Conservation (phyloP, 192 early-diverging fungal species). For the Allomyces arbusculus region DNA sequence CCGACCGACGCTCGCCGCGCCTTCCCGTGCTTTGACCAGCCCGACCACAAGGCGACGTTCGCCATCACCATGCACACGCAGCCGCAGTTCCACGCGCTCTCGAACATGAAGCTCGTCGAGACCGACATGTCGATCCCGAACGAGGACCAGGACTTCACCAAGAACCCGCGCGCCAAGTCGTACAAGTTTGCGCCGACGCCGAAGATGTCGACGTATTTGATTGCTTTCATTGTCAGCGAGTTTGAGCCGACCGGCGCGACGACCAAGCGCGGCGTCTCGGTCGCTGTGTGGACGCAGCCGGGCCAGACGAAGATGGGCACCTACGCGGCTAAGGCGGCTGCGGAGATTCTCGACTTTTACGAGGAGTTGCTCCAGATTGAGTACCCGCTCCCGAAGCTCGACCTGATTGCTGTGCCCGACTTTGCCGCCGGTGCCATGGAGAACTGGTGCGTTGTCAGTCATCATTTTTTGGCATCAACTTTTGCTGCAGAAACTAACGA, state of each 20-base stretch:
- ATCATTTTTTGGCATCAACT: neutral
- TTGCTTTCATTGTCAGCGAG: slow-evolving; percentile 30
- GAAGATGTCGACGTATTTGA: slow-evolving; percentile 5
- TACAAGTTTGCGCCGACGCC: slow-evolving; percentile 7
- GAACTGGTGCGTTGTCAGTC: slow-evolving; percentile 20
- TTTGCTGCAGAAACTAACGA: too few relatives aligned
- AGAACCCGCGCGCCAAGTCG: slow-evolving; percentile 15
- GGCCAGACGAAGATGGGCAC: slow-evolving; percentile 16
- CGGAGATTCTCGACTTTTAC: slow-evolving; percentile 10
- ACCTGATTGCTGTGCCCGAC: slow-evolving; percentile 40
- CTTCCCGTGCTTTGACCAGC: slow-evolving; percentile 18
- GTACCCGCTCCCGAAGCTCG: slow-evolving; percentile 25
- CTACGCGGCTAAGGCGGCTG: slow-evolving; percentile 14
- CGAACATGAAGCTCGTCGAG: slow-evolving; percentile 24
- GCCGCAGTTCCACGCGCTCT: slow-evolving; percentile 17
- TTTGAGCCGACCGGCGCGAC: slow-evolving; percentile 20
- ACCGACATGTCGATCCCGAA: slow-evolving; percentile 8
- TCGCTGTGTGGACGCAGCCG: slow-evolving; percentile 23
- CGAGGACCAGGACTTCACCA: slow-evolving; percentile 13
- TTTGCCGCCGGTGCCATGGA: slow-evolving; percentile 41
- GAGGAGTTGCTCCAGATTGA: slow-evolving; percentile 16
- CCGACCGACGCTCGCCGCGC: slow-evolving; percentile 13
- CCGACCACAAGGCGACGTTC: slow-evolving; percentile 33
- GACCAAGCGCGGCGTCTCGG: slow-evolving; percentile 10
- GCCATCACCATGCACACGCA: slow-evolving; percentile 20